Base-by-base conservation (phyloP, 495 filamentous ascomycete genomes). In the Xylaria castorea region DNA sequence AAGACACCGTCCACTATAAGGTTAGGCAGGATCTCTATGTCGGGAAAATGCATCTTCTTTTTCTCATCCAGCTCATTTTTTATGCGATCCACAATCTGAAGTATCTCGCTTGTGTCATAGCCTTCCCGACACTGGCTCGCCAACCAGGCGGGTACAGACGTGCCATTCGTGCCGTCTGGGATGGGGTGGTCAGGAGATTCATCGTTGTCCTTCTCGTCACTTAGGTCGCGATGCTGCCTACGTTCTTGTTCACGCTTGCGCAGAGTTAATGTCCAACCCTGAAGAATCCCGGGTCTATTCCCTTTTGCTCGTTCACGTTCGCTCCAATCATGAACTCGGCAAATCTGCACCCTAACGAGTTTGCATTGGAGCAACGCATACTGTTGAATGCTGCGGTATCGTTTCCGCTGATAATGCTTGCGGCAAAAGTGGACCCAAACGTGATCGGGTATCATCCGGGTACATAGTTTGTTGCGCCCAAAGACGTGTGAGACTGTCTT, bases 401-500 rank as follows among this genome's bases (percentile, higher is more conserved):
- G 84, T 44, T 81, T 84, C 0, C 92, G 90, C 80, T 97, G 94
- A 80, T 97, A 97, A 75, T 95, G 92, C 76, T 95, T 96, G 1
- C 94, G 87, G 76, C 94, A 97, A 75, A 87, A 90, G 60, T 90
- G 85, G 0, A 91, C 85, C 92, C 92, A 95, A 20, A 92, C 83
- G 0, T 86, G 69, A 0, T 84, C 73, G 0, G 92, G 92, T 53
- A 97, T 91, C 5, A 82, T 80, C 20, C 90, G 87, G 0, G 94
- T 97, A 51, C 87, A 89, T 1, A 83, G 81, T 80, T 97, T 97
- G 85, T 97, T 97, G 16, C 94, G 88, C n/a, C 94, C 94, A 76
- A 97, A 96, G 71, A 95, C 85, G 73, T 97, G 92, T 0, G 92
- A 94, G 40, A 97, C 89, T 9, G 91, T 87, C 78, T 97, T 97